Percentiles rank a stretch among this genome's conserved stretches.
Evolutionary conservation across 202 grass and related monocot species (phyloP).

Genomic region (Tripidium arundinaceum): DNA sequence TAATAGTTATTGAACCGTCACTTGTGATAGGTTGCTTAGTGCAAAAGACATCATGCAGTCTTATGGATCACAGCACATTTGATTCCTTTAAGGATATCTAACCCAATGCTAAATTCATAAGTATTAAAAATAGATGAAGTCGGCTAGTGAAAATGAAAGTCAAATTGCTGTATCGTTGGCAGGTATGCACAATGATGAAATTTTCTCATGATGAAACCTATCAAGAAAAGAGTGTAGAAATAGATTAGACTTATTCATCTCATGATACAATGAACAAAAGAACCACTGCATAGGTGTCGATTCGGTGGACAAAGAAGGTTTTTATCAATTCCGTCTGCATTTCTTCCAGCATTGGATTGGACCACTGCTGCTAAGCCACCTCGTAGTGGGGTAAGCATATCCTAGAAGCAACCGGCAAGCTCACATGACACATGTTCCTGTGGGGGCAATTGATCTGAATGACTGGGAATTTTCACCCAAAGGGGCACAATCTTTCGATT

Average conservation of each 20-base stretch:
- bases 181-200: constrained; percentile 27
- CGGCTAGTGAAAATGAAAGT: background rate
- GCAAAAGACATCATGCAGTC: background rate
- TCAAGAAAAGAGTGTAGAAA: background rate
- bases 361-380: constrained; percentile 30
- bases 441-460: constrained; percentile 48
- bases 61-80: background rate
- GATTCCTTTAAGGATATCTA: background rate
- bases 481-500: constrained; percentile 41
- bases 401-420: constrained; percentile 52
- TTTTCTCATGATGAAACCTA: constrained; percentile 26
- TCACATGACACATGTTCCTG: constrained; percentile 62
- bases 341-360: constrained; percentile 19
- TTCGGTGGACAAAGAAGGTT: background rate
- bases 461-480: constrained; percentile 39
- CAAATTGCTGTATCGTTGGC: background rate
- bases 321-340: constrained; percentile 4
- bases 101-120: background rate
- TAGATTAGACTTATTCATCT: constrained; percentile 4
- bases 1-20: background rate
- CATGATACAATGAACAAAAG: background rate
- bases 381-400: constrained; percentile 23
- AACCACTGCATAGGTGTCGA: background rate
- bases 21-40: background rate
- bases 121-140: background rate